Base-by-base conservation (phyloP, 192 early-diverging fungal genomes). In the Podila horticola region DNA sequence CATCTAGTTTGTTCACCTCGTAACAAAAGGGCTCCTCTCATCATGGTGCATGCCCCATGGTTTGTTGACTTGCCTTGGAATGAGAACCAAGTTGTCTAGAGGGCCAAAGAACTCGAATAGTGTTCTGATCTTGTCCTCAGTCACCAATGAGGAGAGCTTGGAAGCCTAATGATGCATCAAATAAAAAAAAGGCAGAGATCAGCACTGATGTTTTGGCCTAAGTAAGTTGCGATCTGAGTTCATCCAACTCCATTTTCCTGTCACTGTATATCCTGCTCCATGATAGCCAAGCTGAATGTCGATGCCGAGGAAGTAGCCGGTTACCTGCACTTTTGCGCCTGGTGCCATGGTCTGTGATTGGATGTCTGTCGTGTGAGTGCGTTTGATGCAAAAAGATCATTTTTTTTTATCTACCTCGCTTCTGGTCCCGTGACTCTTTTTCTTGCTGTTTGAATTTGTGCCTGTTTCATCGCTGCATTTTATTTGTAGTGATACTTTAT, bases 281-380 rank as follows among this genome's bases (percentile, higher is more conserved):
- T 55, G 52, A 55, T 55, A 11, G n/a, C 5, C 6, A 20, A 10
- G 52, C 6, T 24, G 52, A 11, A 26, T n/a, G 52, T 24, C 20
- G 52, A 55, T 55, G 52, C 20, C 6, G 34, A 24, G 13, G 24
- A 24, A 24, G 3, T 41, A 51, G 49, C 36, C 31, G 52, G 24
- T 26, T 55, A 79, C 75, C 75, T 79, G 75, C 64, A 79, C 75
- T 79, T 79, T 79, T 67, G 75, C 75, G 65, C 75, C 75, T 71
- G 70, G 50, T 19, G 75, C 75, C 75, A 79, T 79, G 33, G 13
- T 64, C 45, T n/a, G 13, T 45, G 34, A 33, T 45, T 62, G 20
- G 15, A 13, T 10, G 33, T 62, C 30, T 26, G 33, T n/a, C 33
- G 61, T 62, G 41, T 45, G 41, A 17, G 52, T 55, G 24, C 52